Percentiles rank a stretch among this genome's conserved stretches.
Conservation (phyloP, 345 rosid genomes). For the Brassica rapa region DNA sequence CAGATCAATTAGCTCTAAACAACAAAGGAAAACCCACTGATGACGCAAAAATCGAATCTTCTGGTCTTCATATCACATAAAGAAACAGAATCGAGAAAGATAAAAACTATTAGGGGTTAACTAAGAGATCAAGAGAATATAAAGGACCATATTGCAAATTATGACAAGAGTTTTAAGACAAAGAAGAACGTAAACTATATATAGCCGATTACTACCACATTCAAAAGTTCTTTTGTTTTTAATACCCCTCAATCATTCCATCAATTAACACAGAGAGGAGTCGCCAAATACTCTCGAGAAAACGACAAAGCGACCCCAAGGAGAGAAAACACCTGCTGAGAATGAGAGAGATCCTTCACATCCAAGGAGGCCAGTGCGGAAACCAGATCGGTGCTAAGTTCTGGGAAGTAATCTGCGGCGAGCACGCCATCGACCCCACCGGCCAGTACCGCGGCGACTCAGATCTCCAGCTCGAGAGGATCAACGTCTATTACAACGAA, state of each 20-base stretch:
- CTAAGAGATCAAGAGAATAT: rapidly evolving
- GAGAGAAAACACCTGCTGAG: not conserved
- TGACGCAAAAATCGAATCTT: constrained; percentile 22
- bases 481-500: not conserved
- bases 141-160: not conserved
- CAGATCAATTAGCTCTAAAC: constrained; percentile 20
- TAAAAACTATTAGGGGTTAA: not conserved
- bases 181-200: constrained; percentile 37
- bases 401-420: not conserved
- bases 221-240: constrained; percentile 23
- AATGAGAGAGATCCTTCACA: constrained; percentile 36
- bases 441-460: not conserved
- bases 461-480: not conserved
- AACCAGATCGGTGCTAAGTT: not conserved
- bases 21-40: constrained; percentile 20
- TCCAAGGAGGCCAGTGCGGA: constrained; percentile 10
- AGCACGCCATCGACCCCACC: not conserved
- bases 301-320: constrained; percentile 17
- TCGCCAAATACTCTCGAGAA: constrained; percentile 24
- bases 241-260: constrained; percentile 30
- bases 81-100: constrained; percentile 5
- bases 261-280: not conserved
- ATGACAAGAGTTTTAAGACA: not conserved
- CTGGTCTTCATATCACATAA: constrained; percentile 24
- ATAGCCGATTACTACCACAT: constrained; percentile 24